Percentiles rank a stretch among this genome's conserved stretches.
phyloP scores from a whole-genome alignment of 1,284 basidiomycete species.

The Coniophora puteana region DNA sequence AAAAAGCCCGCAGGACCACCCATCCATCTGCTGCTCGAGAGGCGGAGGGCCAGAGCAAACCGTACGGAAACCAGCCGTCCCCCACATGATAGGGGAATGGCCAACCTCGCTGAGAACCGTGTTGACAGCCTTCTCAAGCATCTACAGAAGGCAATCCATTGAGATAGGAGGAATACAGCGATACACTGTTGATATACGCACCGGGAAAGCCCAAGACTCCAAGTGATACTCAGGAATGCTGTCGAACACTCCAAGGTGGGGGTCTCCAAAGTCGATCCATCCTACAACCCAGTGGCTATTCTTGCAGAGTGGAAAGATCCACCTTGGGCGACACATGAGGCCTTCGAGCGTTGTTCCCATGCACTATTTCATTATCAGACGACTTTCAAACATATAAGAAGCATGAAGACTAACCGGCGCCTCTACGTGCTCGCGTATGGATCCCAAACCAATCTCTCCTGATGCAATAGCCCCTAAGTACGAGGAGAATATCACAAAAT shows the following conservation, averaged over 20 bases:
- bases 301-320: background rate
- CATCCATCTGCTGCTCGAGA: background rate
- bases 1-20: background rate
- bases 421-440: too few species aligned
- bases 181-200: background rate
- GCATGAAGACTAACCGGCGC: too few species aligned
- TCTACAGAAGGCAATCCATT: background rate
- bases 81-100: background rate
- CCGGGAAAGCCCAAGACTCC: background rate
- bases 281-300: background rate
- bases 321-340: background rate
- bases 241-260: background rate
- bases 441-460: too few species aligned
- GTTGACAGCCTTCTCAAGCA: background rate
- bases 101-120: background rate
- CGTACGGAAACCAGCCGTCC: background rate
- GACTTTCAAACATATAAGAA: too few species aligned
- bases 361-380: too few species aligned
- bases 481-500: too few species aligned
- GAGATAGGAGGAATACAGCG: background rate
- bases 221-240: background rate
- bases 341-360: background rate
- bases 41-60: background rate
- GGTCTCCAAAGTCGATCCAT: background rate
- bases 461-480: too few species aligned